A percentile compares a stretch with the other conserved stretches of the same genome.
These are phyloP conservation scores for Lentinula raphanica DNA, from an alignment of 768 basidiomycete species.

Conservation along the genomic window DNA sequence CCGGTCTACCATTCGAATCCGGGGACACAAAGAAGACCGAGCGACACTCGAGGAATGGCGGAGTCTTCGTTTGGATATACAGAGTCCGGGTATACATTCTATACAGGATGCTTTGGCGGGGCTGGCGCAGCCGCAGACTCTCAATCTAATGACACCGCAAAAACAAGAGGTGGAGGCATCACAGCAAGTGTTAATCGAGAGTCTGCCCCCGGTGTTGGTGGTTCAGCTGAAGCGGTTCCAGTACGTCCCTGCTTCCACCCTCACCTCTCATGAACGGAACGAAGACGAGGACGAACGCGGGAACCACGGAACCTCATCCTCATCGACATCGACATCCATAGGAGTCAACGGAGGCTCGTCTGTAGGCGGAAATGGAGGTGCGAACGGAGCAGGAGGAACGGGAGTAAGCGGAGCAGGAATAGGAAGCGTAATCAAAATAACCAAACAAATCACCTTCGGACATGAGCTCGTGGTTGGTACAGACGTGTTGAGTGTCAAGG, in stretches of 20 bases:
- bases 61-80: conserved; percentile 80
- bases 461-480: conserved; percentile 72
- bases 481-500: conserved; percentile 59
- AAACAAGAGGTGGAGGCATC: conserved; percentile 63
- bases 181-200: conserved; percentile 64
- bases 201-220: conserved; percentile 77
- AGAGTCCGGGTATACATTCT: conserved; percentile 70
- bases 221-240: conserved; percentile 89
- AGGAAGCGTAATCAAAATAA: conserved; percentile 79
- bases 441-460: conserved; percentile 74
- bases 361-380: too few species aligned
- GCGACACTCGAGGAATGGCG: too few species aligned
- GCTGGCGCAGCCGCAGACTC: too few species aligned
- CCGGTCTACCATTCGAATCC: conserved; percentile 79
- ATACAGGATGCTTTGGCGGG: conserved; percentile 79
- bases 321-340: too few species aligned
- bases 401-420: too few species aligned
- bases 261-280: too few species aligned
- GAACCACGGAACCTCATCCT: too few species aligned
- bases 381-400: too few species aligned
- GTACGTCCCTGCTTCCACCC: conserved; percentile 73
- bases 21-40: conserved; percentile 77
- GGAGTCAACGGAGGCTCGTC: too few species aligned
- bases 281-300: too few species aligned
- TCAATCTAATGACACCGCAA: conserved; percentile 71